phyloP scores from a whole-genome alignment of 257 asterid genomes.

The Ehretia macrophylla region DNA sequence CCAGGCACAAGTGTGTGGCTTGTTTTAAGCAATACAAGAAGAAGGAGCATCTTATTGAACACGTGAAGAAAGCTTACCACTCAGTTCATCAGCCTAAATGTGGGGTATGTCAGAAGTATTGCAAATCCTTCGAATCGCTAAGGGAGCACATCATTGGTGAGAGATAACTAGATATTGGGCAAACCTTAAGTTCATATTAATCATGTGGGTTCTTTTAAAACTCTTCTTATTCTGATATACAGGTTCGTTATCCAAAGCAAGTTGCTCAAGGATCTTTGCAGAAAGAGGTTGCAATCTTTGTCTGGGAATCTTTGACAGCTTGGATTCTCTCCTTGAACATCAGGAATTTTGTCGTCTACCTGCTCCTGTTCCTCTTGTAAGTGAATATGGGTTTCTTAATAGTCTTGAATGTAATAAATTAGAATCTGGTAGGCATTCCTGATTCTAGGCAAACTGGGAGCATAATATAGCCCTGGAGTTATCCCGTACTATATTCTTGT shows the following conservation, averaged over 20 bases:
- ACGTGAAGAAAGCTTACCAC: conserved; percentile 40
- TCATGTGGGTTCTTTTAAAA: conserved; percentile 14
- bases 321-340: conserved; percentile 30
- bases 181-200: conserved; percentile 6
- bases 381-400: conserved; percentile 6
- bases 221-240: conserved; percentile 8
- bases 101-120: conserved; percentile 44
- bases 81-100: conserved; percentile 55
- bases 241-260: conserved; percentile 45
- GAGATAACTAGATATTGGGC: neutral
- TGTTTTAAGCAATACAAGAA: conserved; percentile 59
- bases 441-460: too few relatives aligned
- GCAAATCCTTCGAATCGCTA: conserved; percentile 49
- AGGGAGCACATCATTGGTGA: conserved; percentile 51
- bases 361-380: conserved; percentile 38
- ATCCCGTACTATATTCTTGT: too few relatives aligned
- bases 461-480: too few relatives aligned
- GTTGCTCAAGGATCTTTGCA: conserved; percentile 35
- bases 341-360: conserved; percentile 28
- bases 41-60: conserved; percentile 52
- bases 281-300: conserved; percentile 51
- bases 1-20: conserved; percentile 55
- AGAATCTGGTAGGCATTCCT: too few relatives aligned
- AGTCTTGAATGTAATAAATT: too few relatives aligned
- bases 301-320: conserved; percentile 30